These are phyloP conservation scores for Pichia manshurica DNA, from an alignment of 805 yeast genomes.

Conservation along the genomic window DNA sequence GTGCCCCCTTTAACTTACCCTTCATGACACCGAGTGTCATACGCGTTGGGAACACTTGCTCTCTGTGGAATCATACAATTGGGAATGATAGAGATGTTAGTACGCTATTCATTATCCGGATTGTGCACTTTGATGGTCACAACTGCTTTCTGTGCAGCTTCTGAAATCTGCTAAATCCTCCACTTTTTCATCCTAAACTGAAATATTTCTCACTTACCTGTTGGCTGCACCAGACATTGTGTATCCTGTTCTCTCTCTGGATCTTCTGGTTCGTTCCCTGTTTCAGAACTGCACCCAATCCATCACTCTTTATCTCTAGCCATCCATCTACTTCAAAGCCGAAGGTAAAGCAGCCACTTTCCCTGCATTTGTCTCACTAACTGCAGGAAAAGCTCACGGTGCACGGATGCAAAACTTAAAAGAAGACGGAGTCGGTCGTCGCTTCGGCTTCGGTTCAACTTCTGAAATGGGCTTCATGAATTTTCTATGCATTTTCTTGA, in stretches of 20 bases:
- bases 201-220: constrained; percentile 17
- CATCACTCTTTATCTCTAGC: too few species aligned
- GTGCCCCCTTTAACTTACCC: constrained; percentile 93
- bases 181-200: too few species aligned
- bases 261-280: too few species aligned
- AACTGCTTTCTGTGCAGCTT: too few species aligned
- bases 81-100: constrained; percentile 4
- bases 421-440: not conserved
- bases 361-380: not conserved
- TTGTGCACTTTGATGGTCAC: too few species aligned
- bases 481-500: too few species aligned
- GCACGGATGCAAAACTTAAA: not conserved
- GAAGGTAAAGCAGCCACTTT: constrained; percentile 4
- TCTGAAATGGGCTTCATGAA: too few species aligned
- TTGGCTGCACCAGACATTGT: constrained; percentile 26
- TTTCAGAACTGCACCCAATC: too few species aligned
- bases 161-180: too few species aligned
- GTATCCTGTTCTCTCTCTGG: not conserved
- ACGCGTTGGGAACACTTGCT: constrained; percentile 95
- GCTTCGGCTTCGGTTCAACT: not conserved
- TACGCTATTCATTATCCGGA: not conserved
- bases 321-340: too few species aligned
- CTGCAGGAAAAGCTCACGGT: not conserved
- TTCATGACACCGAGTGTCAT: constrained; percentile 96
- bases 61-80: too few species aligned